Evolutionary conservation across 441 rosid species (phyloP), one percentile per base, ranked within the genome.

Genomic region (Pelargonium cotyledonis): DNA sequence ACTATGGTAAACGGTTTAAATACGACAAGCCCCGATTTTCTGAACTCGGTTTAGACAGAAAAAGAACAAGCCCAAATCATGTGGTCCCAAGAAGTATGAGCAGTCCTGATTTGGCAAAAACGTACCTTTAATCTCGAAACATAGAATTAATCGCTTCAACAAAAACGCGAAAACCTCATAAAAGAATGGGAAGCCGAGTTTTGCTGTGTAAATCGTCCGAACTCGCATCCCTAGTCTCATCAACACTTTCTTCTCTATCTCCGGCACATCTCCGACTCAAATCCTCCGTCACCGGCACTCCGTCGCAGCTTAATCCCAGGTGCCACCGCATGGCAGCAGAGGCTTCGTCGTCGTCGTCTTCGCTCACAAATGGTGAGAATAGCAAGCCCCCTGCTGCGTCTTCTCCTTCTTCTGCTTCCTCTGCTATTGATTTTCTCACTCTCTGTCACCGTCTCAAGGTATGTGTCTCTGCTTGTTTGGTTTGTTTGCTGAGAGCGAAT

Each of bases 401-500:
- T 38, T 9, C 81, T 38, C 10, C 82, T 72, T 65, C 85, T 1
- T 69, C 92, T 11, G 80, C 86, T 70, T 73, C 89, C 4, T 88
- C 97, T 38, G 95, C 88, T 10, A 78, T 93, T 19, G 96, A 93
- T 73, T 91, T 93, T 58, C 96, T 93, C 81, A 76, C 95, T 12
- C 86, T 91, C 51, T 89, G 97, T 67, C 88, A 91, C 82, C 86
- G 86, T 68, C 95, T 91, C 67, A 94, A 94, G 90, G 97, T 89
- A 64, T 7, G 60, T 14, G 15, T 53, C 7, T 53, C 16, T 53
- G 6, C 3, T 49, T 41, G 63, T 71, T 16, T 53, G 47, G 46
- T 21, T 21, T 21, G 23, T 0, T 12, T 44, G 53, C 6, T 10
- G 29, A 70, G 46, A 26, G 31, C 3, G 31, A 26, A 26, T 26